Evolutionary conservation across 169 alveolate genomes (phyloP).

Genomic region (Eimeria tenella): DNA sequence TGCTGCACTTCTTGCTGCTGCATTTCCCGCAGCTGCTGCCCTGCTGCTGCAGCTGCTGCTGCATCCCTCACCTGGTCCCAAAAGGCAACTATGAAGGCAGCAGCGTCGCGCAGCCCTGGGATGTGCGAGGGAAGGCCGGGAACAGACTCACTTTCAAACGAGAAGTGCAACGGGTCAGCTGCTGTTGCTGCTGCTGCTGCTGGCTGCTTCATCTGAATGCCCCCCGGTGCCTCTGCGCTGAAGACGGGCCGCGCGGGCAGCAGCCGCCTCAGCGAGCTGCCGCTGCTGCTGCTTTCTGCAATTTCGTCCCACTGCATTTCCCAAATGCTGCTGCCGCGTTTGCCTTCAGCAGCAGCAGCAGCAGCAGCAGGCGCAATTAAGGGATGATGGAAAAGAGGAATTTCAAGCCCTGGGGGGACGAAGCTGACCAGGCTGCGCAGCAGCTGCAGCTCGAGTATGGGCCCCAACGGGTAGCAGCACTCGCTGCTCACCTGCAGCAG

Average conservation of each 20-base stretch:
- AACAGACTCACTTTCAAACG: neutral
- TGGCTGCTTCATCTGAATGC: neutral
- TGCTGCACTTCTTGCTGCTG: neutral
- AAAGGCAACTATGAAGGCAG: neutral
- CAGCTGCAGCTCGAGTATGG: neutral
- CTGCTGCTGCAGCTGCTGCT: neutral
- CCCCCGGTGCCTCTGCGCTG: neutral
- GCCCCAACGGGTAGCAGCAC: neutral
- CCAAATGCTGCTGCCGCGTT: neutral
- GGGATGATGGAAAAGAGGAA: neutral
- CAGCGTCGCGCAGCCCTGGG: neutral
- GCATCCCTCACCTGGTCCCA: neutral
- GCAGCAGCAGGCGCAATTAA: neutral
- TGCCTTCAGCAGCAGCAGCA: neutral
- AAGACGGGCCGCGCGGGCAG: neutral
- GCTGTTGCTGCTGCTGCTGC: neutral
- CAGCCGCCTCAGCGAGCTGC: neutral
- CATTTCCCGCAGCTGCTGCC: neutral
- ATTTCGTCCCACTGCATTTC: neutral
- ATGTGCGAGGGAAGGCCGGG: neutral
- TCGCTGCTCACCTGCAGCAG: neutral
- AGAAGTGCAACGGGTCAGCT: neutral
- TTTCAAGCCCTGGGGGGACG: neutral
- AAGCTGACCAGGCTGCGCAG: neutral
- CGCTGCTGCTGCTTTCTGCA: neutral